phyloP scores from a whole-genome alignment of 371 early-diverging fungal genomes.

The Actinomortierella wolfii region DNA sequence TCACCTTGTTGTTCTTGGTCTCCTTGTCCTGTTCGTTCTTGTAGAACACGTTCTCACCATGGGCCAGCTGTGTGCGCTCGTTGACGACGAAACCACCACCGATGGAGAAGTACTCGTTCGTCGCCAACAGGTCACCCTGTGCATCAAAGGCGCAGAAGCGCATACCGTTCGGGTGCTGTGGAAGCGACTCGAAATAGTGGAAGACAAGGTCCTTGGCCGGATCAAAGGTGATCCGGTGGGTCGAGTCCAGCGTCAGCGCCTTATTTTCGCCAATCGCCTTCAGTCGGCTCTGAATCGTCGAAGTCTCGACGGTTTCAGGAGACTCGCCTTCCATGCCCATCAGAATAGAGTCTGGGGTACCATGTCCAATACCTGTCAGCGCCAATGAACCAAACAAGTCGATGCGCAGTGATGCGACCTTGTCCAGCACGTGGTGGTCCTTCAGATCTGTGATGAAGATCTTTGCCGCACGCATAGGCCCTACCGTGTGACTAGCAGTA shows the following conservation, averaged over 20 bases:
- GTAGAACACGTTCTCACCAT: conserved; percentile 89
- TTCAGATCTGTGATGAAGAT: conserved; percentile 88
- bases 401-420: conserved; percentile 73
- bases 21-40: conserved; percentile 56
- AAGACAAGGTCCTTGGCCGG: conserved; percentile 85
- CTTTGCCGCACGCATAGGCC: conserved; percentile 96
- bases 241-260: conserved; percentile 75
- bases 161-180: conserved; percentile 96
- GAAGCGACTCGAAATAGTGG: conserved; percentile 84
- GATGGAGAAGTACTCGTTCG: conserved; percentile 94
- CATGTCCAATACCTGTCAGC: conserved; percentile 94
- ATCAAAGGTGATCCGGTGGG: conserved; percentile 79
- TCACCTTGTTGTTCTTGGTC: conserved; percentile 40
- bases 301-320: conserved; percentile 88
- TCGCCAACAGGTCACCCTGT: conserved; percentile 81
- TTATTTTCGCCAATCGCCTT: conserved; percentile 73
- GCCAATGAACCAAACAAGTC: conserved; percentile 95
- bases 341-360: conserved; percentile 89
- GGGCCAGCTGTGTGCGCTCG: conserved; percentile 80
- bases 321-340: conserved; percentile 94
- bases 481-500: conserved; percentile 81
- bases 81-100: conserved; percentile 97
- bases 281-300: conserved; percentile 76
- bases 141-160: conserved; percentile 87
- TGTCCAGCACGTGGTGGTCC: conserved; percentile 72